phyloP scores from a whole-genome alignment of 2,329 filamentous ascomycete species.

The Magnaporthiopsis rhizophila region DNA sequence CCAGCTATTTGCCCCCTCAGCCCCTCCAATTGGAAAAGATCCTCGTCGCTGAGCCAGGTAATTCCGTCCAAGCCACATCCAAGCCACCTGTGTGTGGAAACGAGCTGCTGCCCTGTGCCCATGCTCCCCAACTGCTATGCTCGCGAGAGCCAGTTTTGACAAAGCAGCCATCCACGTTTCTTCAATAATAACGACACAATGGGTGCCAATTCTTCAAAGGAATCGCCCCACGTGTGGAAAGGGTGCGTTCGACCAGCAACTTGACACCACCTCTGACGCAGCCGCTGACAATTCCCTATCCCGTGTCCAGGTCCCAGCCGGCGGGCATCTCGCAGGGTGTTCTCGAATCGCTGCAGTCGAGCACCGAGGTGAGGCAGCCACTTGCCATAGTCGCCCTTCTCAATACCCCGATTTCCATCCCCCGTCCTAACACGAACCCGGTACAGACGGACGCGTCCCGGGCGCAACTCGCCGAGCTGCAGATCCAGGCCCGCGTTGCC shows the following conservation, averaged over 20 bases:
- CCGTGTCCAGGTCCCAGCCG: constrained; percentile 31
- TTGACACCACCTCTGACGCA: not conserved
- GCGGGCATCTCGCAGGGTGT: constrained; percentile 67
- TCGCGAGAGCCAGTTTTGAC: not conserved
- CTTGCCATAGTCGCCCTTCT: constrained; percentile 2
- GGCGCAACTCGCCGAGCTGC: constrained; percentile 72
- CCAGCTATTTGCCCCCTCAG: not conserved
- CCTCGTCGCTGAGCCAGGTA: not conserved
- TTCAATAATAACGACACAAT: constrained; percentile 25
- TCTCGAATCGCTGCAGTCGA: constrained; percentile 74
- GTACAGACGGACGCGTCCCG: constrained; percentile 80
- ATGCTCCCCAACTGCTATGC: not conserved
- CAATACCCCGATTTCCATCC: not conserved
- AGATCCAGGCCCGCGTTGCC: constrained; percentile 80
- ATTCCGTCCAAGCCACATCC: not conserved
- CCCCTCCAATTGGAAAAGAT: not conserved
- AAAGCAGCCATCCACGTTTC: not conserved
- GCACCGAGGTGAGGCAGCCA: constrained; percentile 61
- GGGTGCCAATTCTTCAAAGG: constrained; percentile 51
- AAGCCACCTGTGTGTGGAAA: not conserved
- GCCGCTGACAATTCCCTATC: constrained; percentile 6
- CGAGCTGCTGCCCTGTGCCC: not conserved
- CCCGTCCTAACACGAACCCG: not conserved
- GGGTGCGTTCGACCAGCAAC: constrained; percentile 33
- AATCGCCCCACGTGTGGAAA: constrained; percentile 43